Base-by-base conservation (phyloP, 1,284 basidiomycete species). In the Takashimella tepidaria region DNA sequence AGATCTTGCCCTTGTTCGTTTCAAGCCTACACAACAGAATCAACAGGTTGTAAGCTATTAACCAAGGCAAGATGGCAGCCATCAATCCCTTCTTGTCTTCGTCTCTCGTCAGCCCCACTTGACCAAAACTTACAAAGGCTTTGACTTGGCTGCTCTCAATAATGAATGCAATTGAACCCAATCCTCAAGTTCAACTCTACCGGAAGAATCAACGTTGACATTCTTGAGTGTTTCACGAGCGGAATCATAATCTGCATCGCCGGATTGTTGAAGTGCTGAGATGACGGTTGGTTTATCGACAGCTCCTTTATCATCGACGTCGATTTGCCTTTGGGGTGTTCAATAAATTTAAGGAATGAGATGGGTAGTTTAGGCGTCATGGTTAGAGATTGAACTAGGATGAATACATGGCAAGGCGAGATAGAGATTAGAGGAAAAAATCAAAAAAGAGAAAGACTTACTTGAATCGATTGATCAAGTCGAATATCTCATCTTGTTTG, bases 181-280 rank as follows among this genome's bases (percentile, higher is more conserved):
- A 74, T 98, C 95, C 64, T 98, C 96, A 55, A 98, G 79, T 77
- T 98, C 96, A 55, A 99, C 86, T 70, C 92, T 90, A 37, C 96
- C 96, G 64, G 88, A 91, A 5, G 95, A 87, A 71, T 98, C 95
- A 43, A 98, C 84, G 61, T 87, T 88, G 70, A 98, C 93, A 62
- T 87, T 83, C 79, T 99, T 99, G 72, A 99, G 80, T 0, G 93
- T 97, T 75, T 82, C 81, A 60, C 81, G 67, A 23, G 73, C 75
- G 53, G 84, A 81, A 78, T 97, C 92, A 68, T 96, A 96, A n/a
- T 88, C 89, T 27, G 78, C 79, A 68, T 92, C 84, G 53, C 90
- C 90, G 26, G 81, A 82, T 20, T 82, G 73, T 69, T 92, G 85
- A 3, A 96, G 70, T 3, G 86, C 81, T 3, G 87, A 85, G 47